phyloP scores from a whole-genome alignment of 2,329 filamentous ascomycete genomes.

The Penicillium sp. region DNA sequence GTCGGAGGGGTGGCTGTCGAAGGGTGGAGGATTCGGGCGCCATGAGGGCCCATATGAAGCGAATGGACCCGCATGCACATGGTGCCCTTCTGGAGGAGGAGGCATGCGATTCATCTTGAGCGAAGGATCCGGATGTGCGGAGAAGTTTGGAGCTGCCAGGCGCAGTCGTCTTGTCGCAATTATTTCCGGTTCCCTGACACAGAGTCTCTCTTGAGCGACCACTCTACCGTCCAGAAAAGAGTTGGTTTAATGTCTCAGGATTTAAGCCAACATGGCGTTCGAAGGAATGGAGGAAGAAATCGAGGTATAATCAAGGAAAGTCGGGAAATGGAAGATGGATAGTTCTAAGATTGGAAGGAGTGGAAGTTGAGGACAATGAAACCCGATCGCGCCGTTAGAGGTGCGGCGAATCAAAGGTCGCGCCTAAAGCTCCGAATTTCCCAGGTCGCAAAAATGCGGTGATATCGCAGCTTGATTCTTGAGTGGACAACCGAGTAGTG shows the following conservation, averaged over 20 bases:
- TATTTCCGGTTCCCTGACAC: neutral
- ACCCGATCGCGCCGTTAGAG: slow-evolving; percentile 14
- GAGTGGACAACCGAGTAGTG: slow-evolving; percentile 9
- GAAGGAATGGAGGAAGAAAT: neutral
- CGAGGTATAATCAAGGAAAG: neutral
- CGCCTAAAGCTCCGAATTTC: slow-evolving; percentile 5
- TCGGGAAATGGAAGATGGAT: neutral
- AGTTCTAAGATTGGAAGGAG: neutral
- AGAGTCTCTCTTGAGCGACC: neutral
- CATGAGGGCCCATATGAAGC: slow-evolving; percentile 33
- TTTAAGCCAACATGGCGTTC: slow-evolving; percentile 5
- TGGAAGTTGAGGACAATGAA: slow-evolving; percentile 3
- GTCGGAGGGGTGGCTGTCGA: slow-evolving; percentile 31
- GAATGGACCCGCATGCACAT: slow-evolving; percentile 29
- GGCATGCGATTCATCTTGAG: slow-evolving; percentile 34
- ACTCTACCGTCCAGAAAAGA: neutral
- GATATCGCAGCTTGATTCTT: slow-evolving; percentile 11
- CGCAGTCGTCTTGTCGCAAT: neutral
- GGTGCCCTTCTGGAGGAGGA: slow-evolving; percentile 30
- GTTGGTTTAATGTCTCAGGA: neutral
- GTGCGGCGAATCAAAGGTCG: slow-evolving; percentile 2
- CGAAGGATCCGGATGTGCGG: neutral
- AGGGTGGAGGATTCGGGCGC: slow-evolving; percentile 32
- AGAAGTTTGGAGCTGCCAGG: neutral
- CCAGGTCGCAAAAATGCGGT: slow-evolving; percentile 19